Evolutionary conservation across 75 land plant genomes (phyloP), one percentile per base, ranked within the genome.

Genomic region (Pinus taeda): DNA sequence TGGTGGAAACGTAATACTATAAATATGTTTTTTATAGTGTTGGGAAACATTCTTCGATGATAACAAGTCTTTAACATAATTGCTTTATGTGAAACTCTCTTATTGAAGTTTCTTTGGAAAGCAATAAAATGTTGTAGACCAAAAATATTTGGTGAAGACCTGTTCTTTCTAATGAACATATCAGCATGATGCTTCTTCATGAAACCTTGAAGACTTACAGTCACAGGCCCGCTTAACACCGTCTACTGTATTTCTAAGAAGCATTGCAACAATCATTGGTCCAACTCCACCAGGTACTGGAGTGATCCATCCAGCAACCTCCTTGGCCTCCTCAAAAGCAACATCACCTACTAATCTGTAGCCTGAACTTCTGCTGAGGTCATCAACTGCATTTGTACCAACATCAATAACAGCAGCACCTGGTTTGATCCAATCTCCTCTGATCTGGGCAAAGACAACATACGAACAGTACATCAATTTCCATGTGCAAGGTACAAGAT

Each of bases 231-330:
- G 83, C 72, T 88, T 88, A 24, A 93, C 95, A 74, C 93, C 81
- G 18, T 59, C 74, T 15, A 94, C 88, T 11, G 97, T 94, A 59
- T 94, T 94, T 2, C 88, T 86, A 4, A 94, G 90, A 45, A 92
- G 93, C 97, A 94, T 94, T 36, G 97, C 97, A 20, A 92, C 90
- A 2, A 95, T 94, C 90, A 94, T 92, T 39, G 97, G 97, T 59
- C 97, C 97, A 29, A 94, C 93, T 61, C 95, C 97, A 14, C 95
- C 97, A 58, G 97, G 97, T 37, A 94, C 97, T 55, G 97, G 97
- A n/a, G 97, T 94, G 20, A 94, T 80, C 8, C 89, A 89, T 21
- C 93, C 86, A 64, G 95, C 97, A 15, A 90, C 77, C 60, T 83
- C 82, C 45, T 77, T 74, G 12, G 86, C 97, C 81, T 94, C 97